These are phyloP conservation scores for Plectosphaerella cucumerina DNA, from an alignment of 2,329 filamentous ascomycete species.

Conservation along the genomic window DNA sequence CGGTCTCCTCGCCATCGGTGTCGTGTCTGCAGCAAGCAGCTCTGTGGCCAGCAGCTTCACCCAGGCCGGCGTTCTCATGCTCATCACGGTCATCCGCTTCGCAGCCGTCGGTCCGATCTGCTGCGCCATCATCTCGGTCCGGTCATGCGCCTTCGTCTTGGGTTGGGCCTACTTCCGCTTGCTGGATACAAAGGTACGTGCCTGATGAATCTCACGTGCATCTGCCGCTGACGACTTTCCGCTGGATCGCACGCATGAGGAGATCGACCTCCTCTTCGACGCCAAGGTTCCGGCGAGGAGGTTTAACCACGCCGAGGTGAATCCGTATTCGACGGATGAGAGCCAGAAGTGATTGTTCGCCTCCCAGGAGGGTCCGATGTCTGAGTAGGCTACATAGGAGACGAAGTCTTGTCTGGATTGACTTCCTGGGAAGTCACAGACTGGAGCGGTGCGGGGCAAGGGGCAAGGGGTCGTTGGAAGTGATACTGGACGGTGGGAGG, in stretches of 20 bases:
- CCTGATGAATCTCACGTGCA: not conserved
- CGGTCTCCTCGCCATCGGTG: not conserved
- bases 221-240: not conserved
- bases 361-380: no score
- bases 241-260: not conserved
- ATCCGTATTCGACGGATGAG: slow-evolving; percentile 12
- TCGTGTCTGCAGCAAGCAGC: not conserved
- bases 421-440: no score
- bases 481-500: no score
- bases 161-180: slow-evolving; percentile 15
- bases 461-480: no score
- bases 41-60: not conserved
- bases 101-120: slow-evolving; percentile 36
- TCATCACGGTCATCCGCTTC: slow-evolving; percentile 38
- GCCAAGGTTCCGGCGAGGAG: slow-evolving; percentile 11
- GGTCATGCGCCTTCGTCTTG: slow-evolving; percentile 10
- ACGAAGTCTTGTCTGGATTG: no score
- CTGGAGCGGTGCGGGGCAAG: no score
- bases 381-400: no score
- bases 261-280: not conserved
- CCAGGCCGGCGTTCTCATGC: slow-evolving; percentile 18
- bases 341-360: no score
- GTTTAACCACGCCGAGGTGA: slow-evolving; percentile 20
- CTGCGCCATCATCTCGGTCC: slow-evolving; percentile 28
- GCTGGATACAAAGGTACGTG: slow-evolving; percentile 17